These are phyloP conservation scores for Aciculosporium take DNA, from an alignment of 2,329 filamentous ascomycete species.

Conservation along the genomic window DNA sequence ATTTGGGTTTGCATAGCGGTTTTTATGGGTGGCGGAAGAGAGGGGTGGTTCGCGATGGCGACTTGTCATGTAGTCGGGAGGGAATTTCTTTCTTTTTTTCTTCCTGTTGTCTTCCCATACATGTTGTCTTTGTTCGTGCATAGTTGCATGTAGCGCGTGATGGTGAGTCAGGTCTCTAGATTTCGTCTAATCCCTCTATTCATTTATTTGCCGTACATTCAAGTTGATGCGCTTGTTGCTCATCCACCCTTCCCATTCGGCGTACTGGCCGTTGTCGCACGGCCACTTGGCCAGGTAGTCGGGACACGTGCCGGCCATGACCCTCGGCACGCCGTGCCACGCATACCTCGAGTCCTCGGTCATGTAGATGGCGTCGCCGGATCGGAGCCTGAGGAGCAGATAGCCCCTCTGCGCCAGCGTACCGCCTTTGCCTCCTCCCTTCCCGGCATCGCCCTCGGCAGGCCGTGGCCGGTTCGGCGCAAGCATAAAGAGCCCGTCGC, in stretches of 20 bases:
- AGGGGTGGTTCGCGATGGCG: neutral
- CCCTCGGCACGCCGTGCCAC: conserved; percentile 90
- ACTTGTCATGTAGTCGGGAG: neutral
- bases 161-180: too few species aligned
- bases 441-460: conserved; percentile 9
- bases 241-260: conserved; percentile 79
- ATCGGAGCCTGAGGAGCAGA: conserved; percentile 54
- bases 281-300: conserved; percentile 64
- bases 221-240: conserved; percentile 73
- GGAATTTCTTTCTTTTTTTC: neutral
- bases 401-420: conserved; percentile 35
- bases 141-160: too few species aligned
- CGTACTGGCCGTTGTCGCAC: conserved; percentile 35
- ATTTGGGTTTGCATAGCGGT: conserved; percentile 60
- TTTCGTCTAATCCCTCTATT: conserved; percentile 17
- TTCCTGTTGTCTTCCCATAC: neutral
- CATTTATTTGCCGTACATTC: conserved; percentile 80
- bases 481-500: conserved; percentile 78
- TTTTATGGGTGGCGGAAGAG: too few species aligned
- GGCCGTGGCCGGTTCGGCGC: conserved; percentile 36
- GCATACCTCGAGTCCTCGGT: conserved; percentile 66
- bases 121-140: neutral
- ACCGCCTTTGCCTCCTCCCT: conserved; percentile 6
- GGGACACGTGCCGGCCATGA: conserved; percentile 68
- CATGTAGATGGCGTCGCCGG: conserved; percentile 89